Evolutionary conservation across 371 early-diverging fungal genomes (phyloP), one percentile per base, ranked within the genome.

Genomic region (Coemansia sp.): DNA sequence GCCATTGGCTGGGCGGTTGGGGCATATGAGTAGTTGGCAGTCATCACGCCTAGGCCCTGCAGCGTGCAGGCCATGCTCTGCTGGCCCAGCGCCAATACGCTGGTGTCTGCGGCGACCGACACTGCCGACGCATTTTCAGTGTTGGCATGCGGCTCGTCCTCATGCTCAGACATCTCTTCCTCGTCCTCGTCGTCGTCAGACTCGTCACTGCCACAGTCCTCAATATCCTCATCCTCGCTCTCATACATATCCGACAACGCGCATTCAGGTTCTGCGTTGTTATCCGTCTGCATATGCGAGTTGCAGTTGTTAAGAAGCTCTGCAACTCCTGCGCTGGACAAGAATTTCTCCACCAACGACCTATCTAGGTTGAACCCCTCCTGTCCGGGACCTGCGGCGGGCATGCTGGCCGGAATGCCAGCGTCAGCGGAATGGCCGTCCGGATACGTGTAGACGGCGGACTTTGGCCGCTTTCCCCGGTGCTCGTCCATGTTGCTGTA

Each of bases 401-500:
- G 20, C 20, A 20, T 20, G 20, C 20, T 20, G 20, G 20, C 20
- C 20, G 20, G 20, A 20, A 20, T 20, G 20, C 20, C 20, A 20
- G 20, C 20, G 20, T 20, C 20, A 20, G 20, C 55, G 16, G 30
- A 20, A 4, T 50, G n/a, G 34, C 31, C n/a, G 34, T 32, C 52
- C 5, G 36, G 9, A n/a, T 35, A 14, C 45, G 16, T 8, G 7
- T 38, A 32, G 32, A 20, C 36, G 41, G 68, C 68, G 4, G 57
- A 63, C 32, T 54, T 67, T 2, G 63, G 64, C 5, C 72, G 72
- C 45, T 72, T 72, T 16, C 64, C 68, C 6, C 34, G 40, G n/a
- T 63, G 73, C 45, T 61, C 61, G 0, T 38, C 54, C 5, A 5
- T 20, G 42, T 39, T 55, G 32, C 56, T 51, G 7, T 20, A 50